Base-by-base conservation (phyloP, 1,284 basidiomycete species). In the Ganoderma lucidum region DNA sequence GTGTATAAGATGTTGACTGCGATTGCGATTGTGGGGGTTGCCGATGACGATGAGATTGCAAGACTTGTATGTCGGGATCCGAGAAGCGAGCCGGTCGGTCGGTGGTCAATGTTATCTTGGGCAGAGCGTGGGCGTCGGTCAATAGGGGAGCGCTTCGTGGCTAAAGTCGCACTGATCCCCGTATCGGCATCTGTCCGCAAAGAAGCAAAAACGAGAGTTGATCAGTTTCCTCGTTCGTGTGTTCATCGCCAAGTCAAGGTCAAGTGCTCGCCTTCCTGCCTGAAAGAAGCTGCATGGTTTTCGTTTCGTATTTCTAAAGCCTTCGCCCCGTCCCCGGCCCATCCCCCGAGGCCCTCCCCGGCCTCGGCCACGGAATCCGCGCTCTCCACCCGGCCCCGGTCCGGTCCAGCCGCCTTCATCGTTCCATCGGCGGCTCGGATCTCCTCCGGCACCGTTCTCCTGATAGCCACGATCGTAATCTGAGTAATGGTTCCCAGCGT, bases 271-370 rank as follows among this genome's bases (percentile, higher is more conserved):
- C 93, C 93, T 94, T 93, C 93, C 93, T 87, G 89, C 87, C 83
- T 88, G 88, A 87, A 90, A 94, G 85, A 93, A 94, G 86, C 85
- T 91, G 90, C 93, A 94, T 83, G 90, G 88, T 90, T 88, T 90
- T 89, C 90, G 87, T 88, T 90, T 93, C 87, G 84, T 91, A 83
- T 83, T 86, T 89, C 86, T 93, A 90, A 84, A 87, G 71, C 87
- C 89, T 71, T 84, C 85, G 56, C 85, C 83, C 45, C 81, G 80
- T 59, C 85, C 83, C 45, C 81, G 80, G 65, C 89, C 87, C 71
- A 88, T 79, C 59, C 89, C 88, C 67, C 87, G 81, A 61, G 64
- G 62, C 62, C 70, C 70, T 41, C 87, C 86, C 32, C 87, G 80
- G 28, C 78, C 79, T 23, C 77, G 72, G 14, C 80, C 79, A 42